phyloP scores from a whole-genome alignment of 257 asterid genomes.

The Primulina eburnea region DNA sequence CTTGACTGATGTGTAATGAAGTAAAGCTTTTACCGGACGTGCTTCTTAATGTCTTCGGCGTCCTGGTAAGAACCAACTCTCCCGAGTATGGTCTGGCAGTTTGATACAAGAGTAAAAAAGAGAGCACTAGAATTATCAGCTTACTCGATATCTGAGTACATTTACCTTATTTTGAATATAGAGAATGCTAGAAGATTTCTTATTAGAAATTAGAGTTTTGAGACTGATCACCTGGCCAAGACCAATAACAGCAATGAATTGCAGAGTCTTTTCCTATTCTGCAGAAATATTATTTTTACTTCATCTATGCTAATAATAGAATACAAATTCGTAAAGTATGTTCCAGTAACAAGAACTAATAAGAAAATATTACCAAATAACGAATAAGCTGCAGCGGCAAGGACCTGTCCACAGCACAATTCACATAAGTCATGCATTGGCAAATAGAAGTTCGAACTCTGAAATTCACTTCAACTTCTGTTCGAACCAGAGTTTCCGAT shows the following conservation, averaged over 20 bases:
- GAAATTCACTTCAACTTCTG: conserved; percentile 1
- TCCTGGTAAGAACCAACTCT: conserved; percentile 66
- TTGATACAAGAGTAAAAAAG: neutral
- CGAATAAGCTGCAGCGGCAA: conserved; percentile 49
- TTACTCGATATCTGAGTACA: neutral
- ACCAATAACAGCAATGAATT: conserved; percentile 61
- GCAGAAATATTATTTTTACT: conserved; percentile 23
- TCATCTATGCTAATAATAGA: neutral
- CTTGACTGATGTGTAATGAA: conserved; percentile 12
- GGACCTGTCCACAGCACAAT: conserved; percentile 46
- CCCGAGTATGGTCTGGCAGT: conserved; percentile 55
- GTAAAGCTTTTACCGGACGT: conserved; percentile 51
- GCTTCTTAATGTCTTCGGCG: conserved; percentile 64
- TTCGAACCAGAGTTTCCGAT: neutral
- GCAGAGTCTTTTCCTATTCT: conserved; percentile 92
- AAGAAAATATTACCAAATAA: conserved; percentile 43
- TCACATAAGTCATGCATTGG: conserved; percentile 11
- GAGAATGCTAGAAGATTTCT: neutral
- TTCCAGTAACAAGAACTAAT: neutral
- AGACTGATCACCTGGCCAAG: conserved; percentile 54
- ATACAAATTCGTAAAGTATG: conserved; percentile 1
- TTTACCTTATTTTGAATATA: neutral
- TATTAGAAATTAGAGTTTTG: conserved; percentile 15
- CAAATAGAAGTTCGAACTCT: conserved; percentile 11
- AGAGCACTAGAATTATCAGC: neutral